These are phyloP conservation scores for Circinella umbellata DNA, from an alignment of 371 early-diverging fungal genomes.

Conservation along the genomic window DNA sequence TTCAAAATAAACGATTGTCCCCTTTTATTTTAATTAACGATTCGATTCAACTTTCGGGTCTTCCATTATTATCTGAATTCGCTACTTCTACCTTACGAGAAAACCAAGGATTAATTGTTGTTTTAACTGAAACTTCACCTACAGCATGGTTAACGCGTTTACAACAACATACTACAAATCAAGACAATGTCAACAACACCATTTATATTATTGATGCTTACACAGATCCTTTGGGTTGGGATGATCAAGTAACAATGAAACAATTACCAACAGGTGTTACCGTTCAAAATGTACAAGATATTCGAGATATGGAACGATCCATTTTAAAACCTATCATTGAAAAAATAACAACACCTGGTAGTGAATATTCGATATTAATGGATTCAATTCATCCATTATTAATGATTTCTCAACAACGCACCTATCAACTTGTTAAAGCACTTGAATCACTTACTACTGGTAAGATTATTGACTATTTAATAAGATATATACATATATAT, in stretches of 20 bases:
- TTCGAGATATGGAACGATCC: slow-evolving; percentile 28
- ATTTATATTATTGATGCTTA: slow-evolving; percentile 38
- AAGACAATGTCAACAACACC: background rate
- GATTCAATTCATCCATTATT: slow-evolving; percentile 41
- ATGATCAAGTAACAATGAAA: slow-evolving; percentile 15
- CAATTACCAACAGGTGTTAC: background rate
- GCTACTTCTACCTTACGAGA: slow-evolving; percentile 28
- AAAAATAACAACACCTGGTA: slow-evolving; percentile 11
- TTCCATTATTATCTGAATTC: slow-evolving; percentile 35
- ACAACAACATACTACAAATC: background rate
- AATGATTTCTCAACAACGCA: slow-evolving; percentile 34
- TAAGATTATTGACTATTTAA: background rate
- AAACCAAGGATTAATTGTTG: slow-evolving; percentile 30
- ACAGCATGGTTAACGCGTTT: slow-evolving; percentile 26
- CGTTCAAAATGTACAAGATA: slow-evolving; percentile 1
- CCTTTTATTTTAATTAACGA: slow-evolving; percentile 41
- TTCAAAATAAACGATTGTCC: slow-evolving; percentile 38
- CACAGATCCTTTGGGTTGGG: slow-evolving; percentile 45
- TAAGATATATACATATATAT: background rate
- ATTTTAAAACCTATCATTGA: slow-evolving; percentile 30
- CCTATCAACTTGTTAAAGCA: slow-evolving; percentile 44
- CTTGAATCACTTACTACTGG: slow-evolving; percentile 46
- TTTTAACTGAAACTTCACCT: slow-evolving; percentile 48
- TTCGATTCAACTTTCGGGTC: slow-evolving; percentile 28
- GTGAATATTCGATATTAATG: slow-evolving; percentile 31